phyloP scores from a whole-genome alignment of 495 filamentous ascomycete species.

The Pseudoneurospora amorphoporcata region DNA sequence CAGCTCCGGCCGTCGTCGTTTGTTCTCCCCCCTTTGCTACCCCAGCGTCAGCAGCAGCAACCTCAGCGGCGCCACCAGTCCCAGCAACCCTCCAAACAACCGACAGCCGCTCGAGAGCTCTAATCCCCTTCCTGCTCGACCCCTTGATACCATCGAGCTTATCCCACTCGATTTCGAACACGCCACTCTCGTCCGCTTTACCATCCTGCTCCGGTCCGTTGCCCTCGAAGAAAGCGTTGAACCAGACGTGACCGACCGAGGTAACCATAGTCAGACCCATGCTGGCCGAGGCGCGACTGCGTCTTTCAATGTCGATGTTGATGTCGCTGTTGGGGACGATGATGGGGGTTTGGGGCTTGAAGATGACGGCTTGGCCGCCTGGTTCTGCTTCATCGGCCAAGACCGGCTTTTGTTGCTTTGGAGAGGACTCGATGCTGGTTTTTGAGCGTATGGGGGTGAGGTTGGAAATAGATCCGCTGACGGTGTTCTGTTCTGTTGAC shows the following conservation, averaged over 20 bases:
- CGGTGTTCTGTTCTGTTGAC: neutral
- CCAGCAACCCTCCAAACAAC: slow-evolving; percentile 61
- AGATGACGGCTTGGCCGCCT: slow-evolving; percentile 59
- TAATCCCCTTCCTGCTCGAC: slow-evolving; percentile 63
- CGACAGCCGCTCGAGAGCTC: slow-evolving; percentile 71
- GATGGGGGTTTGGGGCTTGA: slow-evolving; percentile 52
- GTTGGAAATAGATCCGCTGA: neutral
- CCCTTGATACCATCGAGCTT: slow-evolving; percentile 64
- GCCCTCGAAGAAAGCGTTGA: slow-evolving; percentile 90
- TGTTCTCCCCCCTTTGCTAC: neutral
- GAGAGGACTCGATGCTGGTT: slow-evolving; percentile 1
- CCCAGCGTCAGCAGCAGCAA: slow-evolving; percentile 15
- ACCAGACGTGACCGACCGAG: slow-evolving; percentile 89
- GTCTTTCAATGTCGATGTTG: slow-evolving; percentile 77
- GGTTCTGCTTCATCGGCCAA: slow-evolving; percentile 26
- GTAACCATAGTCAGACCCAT: slow-evolving; percentile 85
- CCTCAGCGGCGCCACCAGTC: neutral
- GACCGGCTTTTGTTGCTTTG: slow-evolving; percentile 3
- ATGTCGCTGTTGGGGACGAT: slow-evolving; percentile 71
- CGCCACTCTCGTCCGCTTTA: slow-evolving; percentile 37
- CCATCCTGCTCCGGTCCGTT: slow-evolving; percentile 50
- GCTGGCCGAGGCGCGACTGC: slow-evolving; percentile 56
- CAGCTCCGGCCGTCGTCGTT: slow-evolving; percentile 8
- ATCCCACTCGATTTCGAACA: slow-evolving; percentile 52
- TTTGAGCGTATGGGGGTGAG: slow-evolving; percentile 11